Evolutionary conservation across 306 rosid genomes (phyloP).

Genomic region (Begonia peltatifolia): DNA sequence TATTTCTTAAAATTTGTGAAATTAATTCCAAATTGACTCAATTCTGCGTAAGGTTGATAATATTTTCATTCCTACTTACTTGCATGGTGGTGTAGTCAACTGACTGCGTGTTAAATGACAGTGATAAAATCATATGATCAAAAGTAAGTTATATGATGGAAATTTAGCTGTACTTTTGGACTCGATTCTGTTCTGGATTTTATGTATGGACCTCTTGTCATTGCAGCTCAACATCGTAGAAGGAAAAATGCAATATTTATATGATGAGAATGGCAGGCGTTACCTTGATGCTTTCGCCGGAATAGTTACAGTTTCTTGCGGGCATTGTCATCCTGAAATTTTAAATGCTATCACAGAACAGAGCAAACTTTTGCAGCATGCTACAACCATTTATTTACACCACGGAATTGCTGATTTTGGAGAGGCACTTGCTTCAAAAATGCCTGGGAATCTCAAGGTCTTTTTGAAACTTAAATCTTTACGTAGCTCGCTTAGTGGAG

Average conservation of each 20-base stretch:
- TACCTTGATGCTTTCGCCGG: slow-evolving; percentile 94
- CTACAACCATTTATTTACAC: slow-evolving; percentile 69
- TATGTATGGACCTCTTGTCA: background rate
- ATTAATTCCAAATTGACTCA: too few species aligned
- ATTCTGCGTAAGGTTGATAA: too few species aligned
- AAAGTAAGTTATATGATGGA: background rate
- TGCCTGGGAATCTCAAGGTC: slow-evolving; percentile 81
- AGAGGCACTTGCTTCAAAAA: slow-evolving; percentile 64
- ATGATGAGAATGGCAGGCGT: slow-evolving; percentile 79
- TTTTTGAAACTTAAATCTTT: background rate
- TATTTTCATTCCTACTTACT: too few species aligned
- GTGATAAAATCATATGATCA: background rate
- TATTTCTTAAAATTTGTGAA: too few species aligned
- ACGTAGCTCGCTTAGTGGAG: too few species aligned
- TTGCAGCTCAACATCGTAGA: slow-evolving; percentile 82
- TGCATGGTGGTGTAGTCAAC: background rate
- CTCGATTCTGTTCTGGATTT: slow-evolving; percentile 10
- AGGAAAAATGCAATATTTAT: slow-evolving; percentile 89
- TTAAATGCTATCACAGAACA: slow-evolving; percentile 57
- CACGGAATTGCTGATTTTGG: slow-evolving; percentile 67
- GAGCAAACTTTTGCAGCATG: slow-evolving; percentile 74
- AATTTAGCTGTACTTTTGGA: too few species aligned
- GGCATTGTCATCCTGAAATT: slow-evolving; percentile 85
- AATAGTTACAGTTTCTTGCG: slow-evolving; percentile 92
- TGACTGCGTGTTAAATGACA: background rate